These are phyloP conservation scores for Chrysopogon serrulatus DNA, from an alignment of 176 grass and related monocot species.

Conservation along the genomic window DNA sequence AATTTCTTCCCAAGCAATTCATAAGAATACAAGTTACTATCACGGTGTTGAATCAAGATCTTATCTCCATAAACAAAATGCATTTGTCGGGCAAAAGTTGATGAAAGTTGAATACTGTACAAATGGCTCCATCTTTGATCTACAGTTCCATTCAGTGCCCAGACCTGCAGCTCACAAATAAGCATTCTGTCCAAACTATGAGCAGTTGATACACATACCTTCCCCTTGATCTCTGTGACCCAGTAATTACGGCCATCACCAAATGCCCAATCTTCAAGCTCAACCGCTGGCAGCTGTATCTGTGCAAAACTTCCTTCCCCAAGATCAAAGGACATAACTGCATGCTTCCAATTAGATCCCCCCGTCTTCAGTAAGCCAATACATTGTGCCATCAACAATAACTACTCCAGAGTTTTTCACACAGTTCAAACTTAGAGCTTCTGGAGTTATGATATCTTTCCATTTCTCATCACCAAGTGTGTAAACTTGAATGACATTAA, in stretches of 20 bases:
- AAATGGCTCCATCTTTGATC: constrained; percentile 8
- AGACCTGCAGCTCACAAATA: background rate
- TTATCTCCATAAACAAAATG: constrained; percentile 13
- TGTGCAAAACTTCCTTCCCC: background rate
- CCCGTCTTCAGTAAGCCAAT: background rate
- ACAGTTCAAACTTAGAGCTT: background rate
- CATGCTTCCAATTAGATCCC: background rate
- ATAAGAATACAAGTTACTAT: background rate
- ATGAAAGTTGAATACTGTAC: background rate
- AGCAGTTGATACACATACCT: background rate
- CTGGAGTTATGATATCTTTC: background rate
- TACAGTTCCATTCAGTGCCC: background rate
- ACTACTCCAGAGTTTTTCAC: background rate
- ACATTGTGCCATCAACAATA: constrained; percentile 10
- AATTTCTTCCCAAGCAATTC: background rate
- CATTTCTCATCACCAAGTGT: too few species aligned
- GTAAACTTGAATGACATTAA: constrained; percentile 25
- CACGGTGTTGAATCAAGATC: background rate
- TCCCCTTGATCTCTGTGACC: constrained; percentile 12
- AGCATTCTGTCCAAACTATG: background rate
- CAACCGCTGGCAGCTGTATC: background rate
- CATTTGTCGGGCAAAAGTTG: background rate
- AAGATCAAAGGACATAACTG: constrained; percentile 27
- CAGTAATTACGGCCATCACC: background rate
- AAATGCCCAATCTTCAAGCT: background rate